These are phyloP conservation scores for Lagenaria siceraria DNA, from an alignment of 306 rosid genomes.

Conservation along the genomic window DNA sequence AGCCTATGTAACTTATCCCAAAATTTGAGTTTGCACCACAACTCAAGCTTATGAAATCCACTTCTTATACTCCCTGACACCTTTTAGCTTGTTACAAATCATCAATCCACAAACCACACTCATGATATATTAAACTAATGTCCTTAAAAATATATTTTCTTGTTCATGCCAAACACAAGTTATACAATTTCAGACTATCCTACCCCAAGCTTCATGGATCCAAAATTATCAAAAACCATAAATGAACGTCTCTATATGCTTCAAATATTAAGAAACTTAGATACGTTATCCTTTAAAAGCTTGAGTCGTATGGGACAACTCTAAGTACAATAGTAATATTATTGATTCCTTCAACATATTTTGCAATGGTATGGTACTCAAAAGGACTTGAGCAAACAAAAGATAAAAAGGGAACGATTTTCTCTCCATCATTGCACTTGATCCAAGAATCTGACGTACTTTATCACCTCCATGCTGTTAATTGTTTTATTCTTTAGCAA, in stretches of 20 bases:
- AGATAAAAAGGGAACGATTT: not conserved
- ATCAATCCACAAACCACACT: not conserved
- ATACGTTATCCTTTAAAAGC: not conserved
- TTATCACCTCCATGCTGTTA: not conserved
- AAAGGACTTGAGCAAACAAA: not conserved
- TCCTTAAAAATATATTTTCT: not conserved
- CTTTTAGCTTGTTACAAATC: not conserved
- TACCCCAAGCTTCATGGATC: not conserved
- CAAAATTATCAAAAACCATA: not conserved
- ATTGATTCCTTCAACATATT: not conserved
- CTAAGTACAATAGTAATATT: not conserved
- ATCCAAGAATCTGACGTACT: not conserved
- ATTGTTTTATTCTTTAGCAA: too few species aligned
- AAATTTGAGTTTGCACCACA: too few species aligned
- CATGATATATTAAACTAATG: not conserved
- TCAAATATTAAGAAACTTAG: not conserved
- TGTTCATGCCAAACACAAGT: not conserved
- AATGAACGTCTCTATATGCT: not conserved
- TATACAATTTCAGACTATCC: not conserved
- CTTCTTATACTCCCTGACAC: too few species aligned
- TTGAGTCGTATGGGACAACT: not conserved
- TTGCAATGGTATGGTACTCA: not conserved
- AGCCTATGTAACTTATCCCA: not conserved
- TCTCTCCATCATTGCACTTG: not conserved
- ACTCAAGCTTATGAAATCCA: too few species aligned